Evolutionary conservation across 306 rosid species (phyloP).

Genomic region (Citrullus colocynthis): DNA sequence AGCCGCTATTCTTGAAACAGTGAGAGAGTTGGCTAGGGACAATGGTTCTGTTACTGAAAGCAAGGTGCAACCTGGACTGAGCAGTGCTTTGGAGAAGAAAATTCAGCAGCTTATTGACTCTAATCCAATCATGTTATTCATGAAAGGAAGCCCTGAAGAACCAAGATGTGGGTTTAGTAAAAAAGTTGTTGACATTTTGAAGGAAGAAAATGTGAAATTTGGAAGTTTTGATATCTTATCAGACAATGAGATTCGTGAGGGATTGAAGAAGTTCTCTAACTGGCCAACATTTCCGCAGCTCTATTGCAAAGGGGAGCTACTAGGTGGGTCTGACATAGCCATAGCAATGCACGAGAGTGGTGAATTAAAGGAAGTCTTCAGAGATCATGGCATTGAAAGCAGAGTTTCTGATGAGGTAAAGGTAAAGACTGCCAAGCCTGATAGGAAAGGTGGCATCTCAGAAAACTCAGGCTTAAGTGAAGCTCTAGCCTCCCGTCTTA

Average conservation of each 20-base stretch:
- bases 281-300: slow-evolving; percentile 97
- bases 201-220: slow-evolving; percentile 59
- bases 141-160: slow-evolving; percentile 86
- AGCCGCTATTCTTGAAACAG: slow-evolving; percentile 53
- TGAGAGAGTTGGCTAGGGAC: slow-evolving; percentile 52
- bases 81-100: slow-evolving; percentile 29
- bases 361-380: slow-evolving; percentile 60
- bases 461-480: slow-evolving; percentile 51
- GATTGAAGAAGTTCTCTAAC: slow-evolving; percentile 69
- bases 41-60: slow-evolving; percentile 35
- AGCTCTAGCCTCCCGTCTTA: slow-evolving; percentile 41
- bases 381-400: slow-evolving; percentile 51
- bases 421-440: slow-evolving; percentile 30
- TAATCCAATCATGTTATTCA: slow-evolving; percentile 57
- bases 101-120: slow-evolving; percentile 50
- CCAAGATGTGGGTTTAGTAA: slow-evolving; percentile 80
- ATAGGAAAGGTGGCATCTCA: slow-evolving; percentile 44
- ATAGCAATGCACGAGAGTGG: slow-evolving; percentile 91
- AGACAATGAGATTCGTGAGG: slow-evolving; percentile 66
- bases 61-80: slow-evolving; percentile 30
- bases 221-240: slow-evolving; percentile 76
- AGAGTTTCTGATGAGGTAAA: slow-evolving; percentile 18
- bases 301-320: slow-evolving; percentile 85
- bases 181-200: slow-evolving; percentile 65
- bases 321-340: slow-evolving; percentile 86